Evolutionary conservation across 2,329 filamentous ascomycete genomes (phyloP).

Genomic region (Penicillium sp.): DNA sequence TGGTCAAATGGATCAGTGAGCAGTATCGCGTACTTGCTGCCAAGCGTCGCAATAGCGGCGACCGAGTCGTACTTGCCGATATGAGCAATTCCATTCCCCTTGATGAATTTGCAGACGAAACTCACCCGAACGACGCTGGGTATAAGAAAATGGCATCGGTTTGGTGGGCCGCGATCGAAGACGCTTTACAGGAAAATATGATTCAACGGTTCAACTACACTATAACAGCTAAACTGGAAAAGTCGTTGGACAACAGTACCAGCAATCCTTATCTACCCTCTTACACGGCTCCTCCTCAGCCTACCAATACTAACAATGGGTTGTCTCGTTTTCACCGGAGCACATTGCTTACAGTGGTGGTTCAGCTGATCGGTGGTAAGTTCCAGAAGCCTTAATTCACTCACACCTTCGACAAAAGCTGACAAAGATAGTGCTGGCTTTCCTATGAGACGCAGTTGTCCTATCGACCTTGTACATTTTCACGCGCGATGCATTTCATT

Average conservation of each 20-base stretch:
- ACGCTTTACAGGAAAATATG: slow-evolving; percentile 17
- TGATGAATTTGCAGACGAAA: slow-evolving; percentile 21
- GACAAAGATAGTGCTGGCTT: background rate
- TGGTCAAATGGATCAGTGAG: slow-evolving; percentile 17
- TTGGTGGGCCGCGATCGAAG: slow-evolving; percentile 27
- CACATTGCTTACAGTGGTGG: background rate
- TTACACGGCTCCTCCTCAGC: slow-evolving; percentile 9
- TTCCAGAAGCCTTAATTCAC: background rate
- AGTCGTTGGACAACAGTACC: slow-evolving; percentile 8
- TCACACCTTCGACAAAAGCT: background rate
- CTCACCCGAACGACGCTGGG: slow-evolving; percentile 24
- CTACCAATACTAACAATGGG: background rate
- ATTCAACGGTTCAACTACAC: slow-evolving; percentile 11
- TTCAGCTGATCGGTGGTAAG: background rate
- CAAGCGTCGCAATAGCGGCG: slow-evolving; percentile 16
- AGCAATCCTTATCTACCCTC: slow-evolving; percentile 5
- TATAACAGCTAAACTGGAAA: background rate
- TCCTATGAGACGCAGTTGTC: background rate
- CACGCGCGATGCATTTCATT: background rate
- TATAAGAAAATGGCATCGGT: slow-evolving; percentile 30
- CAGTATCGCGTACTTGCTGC: slow-evolving; percentile 28
- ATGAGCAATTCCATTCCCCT: slow-evolving; percentile 24
- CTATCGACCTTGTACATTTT: background rate
- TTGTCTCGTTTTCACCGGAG: background rate
- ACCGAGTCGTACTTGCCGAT: slow-evolving; percentile 28